phyloP scores from a whole-genome alignment of 2,329 filamentous ascomycete species.

The Acrocalymma vagum region DNA sequence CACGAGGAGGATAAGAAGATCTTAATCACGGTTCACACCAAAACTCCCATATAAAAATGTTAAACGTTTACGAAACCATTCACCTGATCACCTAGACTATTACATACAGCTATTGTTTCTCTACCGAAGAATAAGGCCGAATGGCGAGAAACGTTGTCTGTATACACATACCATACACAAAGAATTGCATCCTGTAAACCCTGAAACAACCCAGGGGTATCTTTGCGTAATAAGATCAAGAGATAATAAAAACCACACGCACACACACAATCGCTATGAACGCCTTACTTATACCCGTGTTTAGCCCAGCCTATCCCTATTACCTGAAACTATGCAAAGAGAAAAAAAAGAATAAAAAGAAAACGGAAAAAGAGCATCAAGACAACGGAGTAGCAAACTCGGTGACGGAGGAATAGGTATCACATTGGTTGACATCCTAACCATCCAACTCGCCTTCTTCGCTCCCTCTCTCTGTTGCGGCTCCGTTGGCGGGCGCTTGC shows the following conservation, averaged over 20 bases:
- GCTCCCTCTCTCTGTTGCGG: slow-evolving; percentile 41
- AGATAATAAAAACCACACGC: neutral
- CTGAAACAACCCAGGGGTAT: slow-evolving; percentile 19
- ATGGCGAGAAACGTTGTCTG: neutral
- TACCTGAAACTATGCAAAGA: slow-evolving; percentile 11
- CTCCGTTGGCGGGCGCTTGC: slow-evolving; percentile 31
- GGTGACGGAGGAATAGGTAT: slow-evolving; percentile 2
- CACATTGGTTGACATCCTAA: slow-evolving; percentile 26
- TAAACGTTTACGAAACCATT: too few relatives aligned
- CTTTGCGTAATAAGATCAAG: slow-evolving; percentile 8
- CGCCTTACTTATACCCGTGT: neutral
- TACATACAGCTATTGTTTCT: too few relatives aligned
- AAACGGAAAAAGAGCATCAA: neutral
- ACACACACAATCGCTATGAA: neutral
- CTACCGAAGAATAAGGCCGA: too few relatives aligned
- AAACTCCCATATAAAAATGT: too few relatives aligned
- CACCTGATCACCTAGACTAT: too few relatives aligned
- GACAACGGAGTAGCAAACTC: neutral
- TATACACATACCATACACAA: neutral
- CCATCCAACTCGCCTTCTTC: slow-evolving; percentile 60
- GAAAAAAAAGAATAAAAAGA: slow-evolving; percentile 4
- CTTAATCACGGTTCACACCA: too few relatives aligned
- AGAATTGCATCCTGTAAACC: neutral
- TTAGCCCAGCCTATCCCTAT: slow-evolving; percentile 11
- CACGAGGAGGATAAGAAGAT: too few relatives aligned